Evolutionary conservation across 176 grass and related monocot genomes (phyloP).

Genomic region (Zizania latifolia): DNA sequence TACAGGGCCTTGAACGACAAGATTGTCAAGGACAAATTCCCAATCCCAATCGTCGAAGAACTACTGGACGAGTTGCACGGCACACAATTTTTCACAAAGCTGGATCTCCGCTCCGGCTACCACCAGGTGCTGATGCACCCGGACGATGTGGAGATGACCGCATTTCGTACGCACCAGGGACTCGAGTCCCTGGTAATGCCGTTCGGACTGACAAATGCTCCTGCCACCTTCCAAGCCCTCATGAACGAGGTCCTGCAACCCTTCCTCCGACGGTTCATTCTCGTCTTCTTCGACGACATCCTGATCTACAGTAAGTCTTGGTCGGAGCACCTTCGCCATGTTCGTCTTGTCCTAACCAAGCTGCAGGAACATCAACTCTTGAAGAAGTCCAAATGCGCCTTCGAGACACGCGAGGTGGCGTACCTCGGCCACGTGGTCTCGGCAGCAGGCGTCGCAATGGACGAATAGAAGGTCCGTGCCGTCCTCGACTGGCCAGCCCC

Average conservation of each 20-base stretch:
- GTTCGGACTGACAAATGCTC: neutral
- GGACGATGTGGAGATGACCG: neutral
- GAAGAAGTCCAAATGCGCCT: neutral
- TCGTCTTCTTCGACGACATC: neutral
- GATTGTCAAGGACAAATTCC: neutral
- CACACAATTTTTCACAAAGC: neutral
- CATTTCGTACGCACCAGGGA: neutral
- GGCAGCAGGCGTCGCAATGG: neutral
- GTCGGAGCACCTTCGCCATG: neutral
- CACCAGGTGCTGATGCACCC: neutral
- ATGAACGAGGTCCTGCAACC: neutral
- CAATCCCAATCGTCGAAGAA: neutral
- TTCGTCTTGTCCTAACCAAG: neutral
- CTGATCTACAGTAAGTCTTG: neutral
- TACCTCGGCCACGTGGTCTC: neutral
- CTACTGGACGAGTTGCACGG: neutral
- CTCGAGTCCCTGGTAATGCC: neutral
- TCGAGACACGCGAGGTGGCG: neutral
- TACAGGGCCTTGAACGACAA: too few relatives aligned
- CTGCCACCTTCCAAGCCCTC: neutral
- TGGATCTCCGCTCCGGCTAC: neutral
- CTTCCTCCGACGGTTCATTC: neutral
- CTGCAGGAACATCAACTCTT: neutral
- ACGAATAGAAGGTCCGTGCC: neutral
- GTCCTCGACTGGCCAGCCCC: neutral